Evolutionary conservation across 331 rosid genomes (phyloP).

Genomic region (Spiraea crenata): DNA sequence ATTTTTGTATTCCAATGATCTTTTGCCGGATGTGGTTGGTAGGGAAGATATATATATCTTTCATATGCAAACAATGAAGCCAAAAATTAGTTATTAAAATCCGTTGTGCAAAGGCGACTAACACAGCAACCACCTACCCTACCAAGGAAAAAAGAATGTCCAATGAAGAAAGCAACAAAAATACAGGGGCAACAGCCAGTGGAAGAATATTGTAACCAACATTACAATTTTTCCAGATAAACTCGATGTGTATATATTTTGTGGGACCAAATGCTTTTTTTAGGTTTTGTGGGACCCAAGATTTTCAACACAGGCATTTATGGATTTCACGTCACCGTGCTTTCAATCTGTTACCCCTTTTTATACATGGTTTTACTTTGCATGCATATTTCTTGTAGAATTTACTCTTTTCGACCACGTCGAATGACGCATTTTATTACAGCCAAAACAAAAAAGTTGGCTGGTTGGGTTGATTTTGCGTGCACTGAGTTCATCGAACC

Average conservation of each 20-base stretch:
- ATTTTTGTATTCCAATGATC: too few species aligned
- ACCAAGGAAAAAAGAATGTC: neutral
- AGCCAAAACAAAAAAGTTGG: neutral
- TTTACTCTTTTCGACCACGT: neutral
- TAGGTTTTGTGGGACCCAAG: neutral
- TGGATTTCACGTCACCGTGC: conserved; percentile 11
- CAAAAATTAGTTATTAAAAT: too few species aligned
- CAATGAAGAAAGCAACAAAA: neutral
- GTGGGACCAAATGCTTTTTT: conserved; percentile 1
- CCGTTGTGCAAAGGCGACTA: too few species aligned
- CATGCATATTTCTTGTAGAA: neutral
- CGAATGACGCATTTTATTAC: neutral
- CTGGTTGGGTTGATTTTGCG: neutral
- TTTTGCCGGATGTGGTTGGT: too few species aligned
- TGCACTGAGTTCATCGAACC: neutral
- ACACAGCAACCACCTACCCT: neutral
- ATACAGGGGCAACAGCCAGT: too few species aligned
- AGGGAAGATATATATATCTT: too few species aligned
- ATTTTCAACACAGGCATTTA: conserved; percentile 6
- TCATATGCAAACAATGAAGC: too few species aligned
- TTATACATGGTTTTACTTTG: neutral
- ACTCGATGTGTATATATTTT: neutral
- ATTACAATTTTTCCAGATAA: neutral
- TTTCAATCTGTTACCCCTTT: neutral
- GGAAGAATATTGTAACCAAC: neutral